Conservation (phyloP, 257 asterid species). For the Knoxia roxburghii region DNA sequence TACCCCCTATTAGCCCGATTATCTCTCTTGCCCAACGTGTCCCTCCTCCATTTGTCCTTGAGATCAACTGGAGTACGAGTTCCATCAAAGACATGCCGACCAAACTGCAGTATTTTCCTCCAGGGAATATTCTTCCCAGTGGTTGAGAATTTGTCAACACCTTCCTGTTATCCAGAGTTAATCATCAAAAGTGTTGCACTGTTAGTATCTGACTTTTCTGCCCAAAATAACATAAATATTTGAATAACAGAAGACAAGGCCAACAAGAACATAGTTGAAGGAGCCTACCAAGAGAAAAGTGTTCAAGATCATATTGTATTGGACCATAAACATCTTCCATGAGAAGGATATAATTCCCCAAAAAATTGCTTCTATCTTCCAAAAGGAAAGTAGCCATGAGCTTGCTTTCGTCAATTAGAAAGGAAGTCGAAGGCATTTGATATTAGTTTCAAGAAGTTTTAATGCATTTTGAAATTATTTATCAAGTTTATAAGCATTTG, state of each 20-base stretch:
- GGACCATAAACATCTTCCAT: neutral
- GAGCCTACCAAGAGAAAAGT: too few relatives aligned
- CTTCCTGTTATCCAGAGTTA: conserved; percentile 37
- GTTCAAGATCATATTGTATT: neutral
- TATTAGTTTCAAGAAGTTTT: neutral
- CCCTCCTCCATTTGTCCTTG: conserved; percentile 70
- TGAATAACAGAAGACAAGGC: neutral
- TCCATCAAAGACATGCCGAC: conserved; percentile 39
- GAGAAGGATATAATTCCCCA: neutral
- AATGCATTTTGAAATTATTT: neutral
- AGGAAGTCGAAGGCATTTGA: neutral
- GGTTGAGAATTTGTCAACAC: conserved; percentile 29
- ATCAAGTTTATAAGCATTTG: neutral
- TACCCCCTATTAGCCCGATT: neutral
- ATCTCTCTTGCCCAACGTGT: conserved; percentile 27
- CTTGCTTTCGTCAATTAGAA: neutral
- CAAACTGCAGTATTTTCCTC: conserved; percentile 52
- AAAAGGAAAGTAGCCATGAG: neutral
- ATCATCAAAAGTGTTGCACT: conserved; percentile 1
- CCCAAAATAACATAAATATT: conserved; percentile 1
- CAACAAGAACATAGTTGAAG: neutral
- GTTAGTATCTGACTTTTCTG: neutral
- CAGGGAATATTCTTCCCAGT: conserved; percentile 40
- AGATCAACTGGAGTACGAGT: conserved; percentile 62
- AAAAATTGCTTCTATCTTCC: neutral